Evolutionary conservation across 495 filamentous ascomycete genomes (phyloP), one percentile per base, ranked within the genome.

Genomic region (Trypethelium eluteriae): DNA sequence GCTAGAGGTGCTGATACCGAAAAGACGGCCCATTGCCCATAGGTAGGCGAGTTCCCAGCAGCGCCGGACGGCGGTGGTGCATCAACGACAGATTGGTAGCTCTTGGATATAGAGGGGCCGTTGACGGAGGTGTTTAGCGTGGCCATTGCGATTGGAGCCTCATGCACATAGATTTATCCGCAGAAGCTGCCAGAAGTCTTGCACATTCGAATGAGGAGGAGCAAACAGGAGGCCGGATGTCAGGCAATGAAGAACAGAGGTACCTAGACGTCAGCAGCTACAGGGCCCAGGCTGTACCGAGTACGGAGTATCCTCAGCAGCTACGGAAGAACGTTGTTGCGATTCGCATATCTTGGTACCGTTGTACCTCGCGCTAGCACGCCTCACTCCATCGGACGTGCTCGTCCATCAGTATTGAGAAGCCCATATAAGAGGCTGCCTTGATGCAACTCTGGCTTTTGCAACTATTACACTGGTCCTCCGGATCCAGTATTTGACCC

Each of bases 91-190:
- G 87, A 85, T 73, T 93, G 86, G 78, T 99, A 99, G 78, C 92
- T 96, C 76, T 88, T 89, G 64, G 86, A 89, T 76, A 97, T 96
- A 41, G 92, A 93, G 44, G 92, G 86, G 32, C 95, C 92, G 77
- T 98, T 92, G 77, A 83, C 83, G 64, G 93, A 96, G 66, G 91
- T 81, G 75, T 99, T 97, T 69, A 99, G 86, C 62, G 92, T 88
- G 39, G 94, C 89, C 94, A 99, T 99, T 63, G 32, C 53, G 36
- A 25, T 2, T 5, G n/a, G 12, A 53, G 5, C 49, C 5, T 14
- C 18, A 18, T 53, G 49, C 18, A 53, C 49, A 25, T 25, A 25
- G 5, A 5, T 14, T 25, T 14, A n/a, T 18, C 5, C 49, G 11
- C 49, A 9, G 5, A 11, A 53, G 49, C 41, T 14, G 41, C 7